phyloP scores from a whole-genome alignment of 352 stramenopile genomes.

The Pythium scleroteichum region DNA sequence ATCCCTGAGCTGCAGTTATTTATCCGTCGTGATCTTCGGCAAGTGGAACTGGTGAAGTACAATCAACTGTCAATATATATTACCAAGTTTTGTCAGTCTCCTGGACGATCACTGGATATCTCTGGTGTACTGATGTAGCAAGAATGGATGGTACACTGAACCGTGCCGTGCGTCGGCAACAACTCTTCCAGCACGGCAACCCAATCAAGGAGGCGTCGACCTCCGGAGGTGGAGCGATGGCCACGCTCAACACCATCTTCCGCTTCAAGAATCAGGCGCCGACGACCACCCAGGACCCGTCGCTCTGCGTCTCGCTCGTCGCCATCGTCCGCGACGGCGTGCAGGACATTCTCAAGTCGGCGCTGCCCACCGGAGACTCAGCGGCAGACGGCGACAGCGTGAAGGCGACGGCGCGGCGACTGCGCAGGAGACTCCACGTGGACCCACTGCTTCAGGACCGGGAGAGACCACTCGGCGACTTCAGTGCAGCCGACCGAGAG shows the following conservation, averaged over 20 bases:
- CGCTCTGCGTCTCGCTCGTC: constrained; percentile 27
- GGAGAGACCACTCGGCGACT: constrained; percentile 6
- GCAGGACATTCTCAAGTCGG: constrained; percentile 1
- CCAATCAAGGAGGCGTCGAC: too few species aligned
- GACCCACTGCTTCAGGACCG: constrained; percentile 22
- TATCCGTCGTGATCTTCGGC: constrained; percentile 19
- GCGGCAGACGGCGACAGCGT: constrained; percentile 5
- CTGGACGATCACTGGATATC: too few species aligned
- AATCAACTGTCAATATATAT: too few species aligned
- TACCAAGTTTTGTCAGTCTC: too few species aligned
- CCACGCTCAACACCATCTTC: constrained; percentile 38
- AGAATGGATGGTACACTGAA: too few species aligned
- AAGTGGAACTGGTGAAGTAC: neutral
- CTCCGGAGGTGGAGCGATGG: constrained; percentile 13
- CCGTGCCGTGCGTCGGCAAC: too few species aligned
- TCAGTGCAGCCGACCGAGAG: constrained; percentile 5
- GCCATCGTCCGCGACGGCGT: constrained; percentile 29
- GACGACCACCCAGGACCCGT: constrained; percentile 31
- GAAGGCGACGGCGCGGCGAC: neutral
- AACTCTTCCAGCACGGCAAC: too few species aligned
- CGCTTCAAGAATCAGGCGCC: constrained; percentile 47
- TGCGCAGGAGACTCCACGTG: constrained; percentile 6
- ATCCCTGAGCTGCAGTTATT: constrained; percentile 19
- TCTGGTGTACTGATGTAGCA: too few species aligned
- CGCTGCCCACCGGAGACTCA: neutral